Evolutionary conservation across 75 land plant genomes (phyloP), one percentile per base, ranked within the genome.

Genomic region (Pinus tabuliformis): DNA sequence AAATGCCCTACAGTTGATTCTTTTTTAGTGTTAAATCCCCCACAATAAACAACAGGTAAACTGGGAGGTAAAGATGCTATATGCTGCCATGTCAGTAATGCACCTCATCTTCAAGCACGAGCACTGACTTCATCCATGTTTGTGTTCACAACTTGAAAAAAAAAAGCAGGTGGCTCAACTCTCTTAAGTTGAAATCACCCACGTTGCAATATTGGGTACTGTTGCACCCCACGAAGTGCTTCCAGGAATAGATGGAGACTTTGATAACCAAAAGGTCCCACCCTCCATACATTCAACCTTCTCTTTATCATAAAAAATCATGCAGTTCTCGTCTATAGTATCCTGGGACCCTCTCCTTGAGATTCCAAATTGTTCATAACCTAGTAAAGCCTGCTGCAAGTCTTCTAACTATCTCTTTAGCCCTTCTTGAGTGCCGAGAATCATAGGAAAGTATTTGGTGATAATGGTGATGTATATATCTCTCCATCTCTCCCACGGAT

Each of bases 211-310:
- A 73, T 89, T 89, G 5, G 98, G 98, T 76, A 76, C 91, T 74
- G 56, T 56, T 52, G 93, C 75, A 12, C 98, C 98, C 95, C 98
- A 95, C 58, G 98, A 90, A n/a, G 74, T 84, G 85, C 95, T 95
- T 80, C 93, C 98, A 56, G 95, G 90, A 68, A 95, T 91, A 77
- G 98, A 90, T 24, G 98, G 98, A 36, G 98, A 95, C 73, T 95
- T 95, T 28, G 98, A 95, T 56, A 95, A 75, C 95, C 98, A 95
- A 82, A 95, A 95, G 2, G 98, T 95, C 57, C 98, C 98, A 64
- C 98, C 95, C 81, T 92, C 98, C 39, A 89, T 74, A 20, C 89
- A 81, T 61, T 95, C 98, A 21, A 95, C 95, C 96, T 93, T 26
- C 26, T 26, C 26, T 26, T 26, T 26, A 26, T 0, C 26, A 26